phyloP scores from a whole-genome alignment of 176 grass and related monocot genomes.

The Phoenix roebelenii region DNA sequence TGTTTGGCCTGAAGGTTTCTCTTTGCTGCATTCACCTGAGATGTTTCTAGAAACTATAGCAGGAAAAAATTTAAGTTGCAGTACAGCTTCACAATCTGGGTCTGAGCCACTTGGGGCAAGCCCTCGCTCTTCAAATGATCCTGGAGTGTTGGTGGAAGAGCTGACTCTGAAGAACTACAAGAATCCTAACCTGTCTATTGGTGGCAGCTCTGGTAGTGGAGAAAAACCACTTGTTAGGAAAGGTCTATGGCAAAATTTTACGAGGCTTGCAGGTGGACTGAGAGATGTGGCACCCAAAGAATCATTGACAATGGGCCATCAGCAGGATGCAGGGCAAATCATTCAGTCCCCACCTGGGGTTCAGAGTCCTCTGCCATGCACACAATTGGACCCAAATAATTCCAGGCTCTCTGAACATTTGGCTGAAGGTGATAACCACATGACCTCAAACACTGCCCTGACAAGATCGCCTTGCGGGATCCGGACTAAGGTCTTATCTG shows the following conservation, averaged over 20 bases:
- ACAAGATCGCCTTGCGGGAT: neutral
- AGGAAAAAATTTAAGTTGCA: too few relatives aligned
- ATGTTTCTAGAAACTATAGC: too few relatives aligned
- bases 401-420: neutral
- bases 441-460: neutral
- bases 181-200: neutral
- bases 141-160: slow-evolving; percentile 3
- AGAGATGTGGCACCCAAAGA: neutral
- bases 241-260: neutral
- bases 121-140: neutral
- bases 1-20: slow-evolving; percentile 3
- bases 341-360: neutral
- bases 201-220: neutral
- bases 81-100: too few relatives aligned
- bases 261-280: neutral
- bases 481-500: too few relatives aligned
- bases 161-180: slow-evolving; percentile 9
- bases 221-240: neutral
- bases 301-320: neutral
- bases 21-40: neutral
- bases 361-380: neutral
- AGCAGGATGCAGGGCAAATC: neutral
- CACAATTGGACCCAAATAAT: slow-evolving; percentile 4
- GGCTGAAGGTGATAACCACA: neutral
- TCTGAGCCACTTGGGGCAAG: neutral